phyloP scores from a whole-genome alignment of 768 basidiomycete genomes.

The Psilocybe sp. region DNA sequence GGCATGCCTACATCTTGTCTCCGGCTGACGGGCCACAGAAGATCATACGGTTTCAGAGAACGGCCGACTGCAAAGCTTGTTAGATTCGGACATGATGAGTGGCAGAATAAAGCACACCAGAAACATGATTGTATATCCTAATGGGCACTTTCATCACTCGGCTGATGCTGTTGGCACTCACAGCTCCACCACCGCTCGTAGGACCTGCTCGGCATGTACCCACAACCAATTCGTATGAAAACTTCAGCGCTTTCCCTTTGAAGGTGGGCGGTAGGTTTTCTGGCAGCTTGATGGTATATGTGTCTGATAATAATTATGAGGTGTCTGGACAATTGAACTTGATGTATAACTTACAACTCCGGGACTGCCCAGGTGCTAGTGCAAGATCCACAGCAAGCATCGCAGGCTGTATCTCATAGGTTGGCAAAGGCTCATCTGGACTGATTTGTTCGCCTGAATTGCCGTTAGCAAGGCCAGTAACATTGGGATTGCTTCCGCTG shows the following conservation, averaged over 20 bases:
- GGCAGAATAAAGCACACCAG: constrained; percentile 48
- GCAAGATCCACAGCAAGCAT: constrained; percentile 88
- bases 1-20: constrained; percentile 29
- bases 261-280: constrained; percentile 87
- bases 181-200: constrained; percentile 26
- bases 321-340: neutral
- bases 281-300: constrained; percentile 76
- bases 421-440: constrained; percentile 70
- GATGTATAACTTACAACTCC: constrained; percentile 61
- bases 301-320: constrained; percentile 49
- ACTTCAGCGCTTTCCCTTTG: constrained; percentile 76
- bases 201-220: constrained; percentile 73
- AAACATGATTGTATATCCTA: constrained; percentile 84
- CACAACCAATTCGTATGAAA: constrained; percentile 89
- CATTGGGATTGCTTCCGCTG: constrained; percentile 11
- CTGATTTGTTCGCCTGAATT: constrained; percentile 39
- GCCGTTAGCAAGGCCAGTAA: constrained; percentile 11
- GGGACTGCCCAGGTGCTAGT: constrained; percentile 80
- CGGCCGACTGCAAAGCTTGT: constrained; percentile 41
- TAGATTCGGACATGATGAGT: neutral
- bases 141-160: constrained; percentile 90
- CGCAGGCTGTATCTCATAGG: constrained; percentile 79
- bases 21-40: constrained; percentile 73
- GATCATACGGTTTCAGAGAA: constrained; percentile 67
- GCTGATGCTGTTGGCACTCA: constrained; percentile 52